Evolutionary conservation across 345 rosid genomes (phyloP), one percentile per base, ranked within the genome.

Genomic region (Gossypium sturtianum): DNA sequence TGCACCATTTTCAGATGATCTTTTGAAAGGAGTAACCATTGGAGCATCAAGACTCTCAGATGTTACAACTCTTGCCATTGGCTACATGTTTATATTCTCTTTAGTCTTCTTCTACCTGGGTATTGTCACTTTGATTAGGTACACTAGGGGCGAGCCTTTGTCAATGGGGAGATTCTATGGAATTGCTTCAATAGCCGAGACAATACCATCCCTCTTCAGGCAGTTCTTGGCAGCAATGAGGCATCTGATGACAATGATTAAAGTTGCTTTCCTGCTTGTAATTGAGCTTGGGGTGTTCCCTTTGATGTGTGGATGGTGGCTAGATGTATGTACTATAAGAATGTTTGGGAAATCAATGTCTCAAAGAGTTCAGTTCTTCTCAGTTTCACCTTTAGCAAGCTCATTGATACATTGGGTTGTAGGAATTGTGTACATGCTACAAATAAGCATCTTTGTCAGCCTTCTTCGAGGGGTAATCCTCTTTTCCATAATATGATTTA

Each of bases 271-370:
- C 80, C 97, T 96, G 80, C 80, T 96, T 70, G 99, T 93, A 75
- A 93, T 95, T 76, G 99, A 95, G 83, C 98, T 95, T 70, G 98
- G 98, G 82, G 99, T 93, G 73, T 95, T 95, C 68, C 99, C 99
- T 25, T 83, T 95, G 85, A 93, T 95, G 98, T 95, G 99, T 81
- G 99, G 99, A 54, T 95, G 99, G 99, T 95, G 98, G 98, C 84
- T 95, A 62, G 99, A 95, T 89, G 90, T 93, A 51, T 95, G 97
- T 78, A 95, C 99, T 2, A 85, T 91, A 76, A 85, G 91, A 86
- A 91, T 95, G 97, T 95, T 95, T 84, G 97, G 98, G 76, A 93
- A 89, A 84, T 85, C 98, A 11, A 91, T 95, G 98, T 82, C 94
- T 74, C 88, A 93, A 64, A 87, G 99, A 70, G 89, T 90, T 71